Base-by-base conservation (phyloP, 768 basidiomycete genomes). In the Mycena metata region DNA sequence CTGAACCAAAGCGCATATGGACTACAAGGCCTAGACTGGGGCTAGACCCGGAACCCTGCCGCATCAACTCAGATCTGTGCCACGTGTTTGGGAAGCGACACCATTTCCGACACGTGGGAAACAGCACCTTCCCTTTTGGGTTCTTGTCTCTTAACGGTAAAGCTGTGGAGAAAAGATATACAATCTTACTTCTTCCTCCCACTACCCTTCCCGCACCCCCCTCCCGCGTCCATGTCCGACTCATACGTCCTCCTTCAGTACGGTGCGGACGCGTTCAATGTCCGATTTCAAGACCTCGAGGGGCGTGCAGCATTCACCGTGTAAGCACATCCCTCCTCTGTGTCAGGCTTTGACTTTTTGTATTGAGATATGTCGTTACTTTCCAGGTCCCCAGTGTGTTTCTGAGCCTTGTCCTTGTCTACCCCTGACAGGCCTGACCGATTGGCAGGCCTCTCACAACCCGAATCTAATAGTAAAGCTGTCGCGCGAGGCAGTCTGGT, bases 381-480 rank as follows among this genome's bases (percentile, higher is more conserved):
- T 54, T 65, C 49, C 58, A 69, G 66, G 47, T 70, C 66, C 1
- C 64, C 50, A 66, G 77, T 58, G 72, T 51, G 73, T 57, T 13
- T 57, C 61, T 19, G 9, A 35, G 10, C 46, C 11, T 62, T 13
- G n/a, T 43, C 39, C n/a, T 10, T 2, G 23, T 36, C 39, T 15
- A 15, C 58, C 66, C n/a, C 49, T 59, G 23, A 50, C 19, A 3
- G 42, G 23, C n/a, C 49, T 59, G 23, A 50, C 19, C 30, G 42
- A 23, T 45, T 26, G 43, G 16, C 67, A 91, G 89, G 89, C 85
- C 54, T 86, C 84, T 21, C 80, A 83, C 64, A 82, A 79, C 56
- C 89, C 90, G 23, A 92, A 91, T 77, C 78, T 85, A 30, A 83
- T 93, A 67, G 83, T 92, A 67, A 85, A 88, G 69, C 79, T 94